Evolutionary conservation across 2,329 filamentous ascomycete species (phyloP).

Genomic region (Penicillium palitans): DNA sequence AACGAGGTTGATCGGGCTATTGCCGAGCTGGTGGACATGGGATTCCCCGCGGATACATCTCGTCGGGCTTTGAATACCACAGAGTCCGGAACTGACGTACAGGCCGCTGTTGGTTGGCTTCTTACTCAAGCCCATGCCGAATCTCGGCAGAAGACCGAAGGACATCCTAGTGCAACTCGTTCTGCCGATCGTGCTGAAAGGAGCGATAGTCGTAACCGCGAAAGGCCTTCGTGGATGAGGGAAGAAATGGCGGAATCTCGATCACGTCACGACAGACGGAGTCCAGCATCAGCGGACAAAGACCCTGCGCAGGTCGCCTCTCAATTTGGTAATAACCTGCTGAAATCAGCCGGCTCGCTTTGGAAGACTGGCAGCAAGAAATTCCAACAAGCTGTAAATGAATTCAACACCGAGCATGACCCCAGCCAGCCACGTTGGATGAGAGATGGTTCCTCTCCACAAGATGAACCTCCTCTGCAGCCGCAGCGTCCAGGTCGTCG

Average conservation of each 20-base stretch:
- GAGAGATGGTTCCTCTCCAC: constrained; percentile 62
- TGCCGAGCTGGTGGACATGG: constrained; percentile 90
- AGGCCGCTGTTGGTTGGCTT: constrained; percentile 84
- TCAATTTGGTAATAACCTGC: constrained; percentile 76
- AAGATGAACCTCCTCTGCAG: constrained; percentile 23
- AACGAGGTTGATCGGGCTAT: constrained; percentile 73
- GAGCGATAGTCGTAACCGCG: constrained; percentile 32
- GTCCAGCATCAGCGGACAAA: constrained; percentile 57
- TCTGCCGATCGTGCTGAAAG: constrained; percentile 23
- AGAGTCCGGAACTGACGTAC: constrained; percentile 75
- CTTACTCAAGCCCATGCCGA: constrained; percentile 88
- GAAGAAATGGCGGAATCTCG: constrained; percentile 43
- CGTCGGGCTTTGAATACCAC: constrained; percentile 76
- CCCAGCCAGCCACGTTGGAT: constrained; percentile 92
- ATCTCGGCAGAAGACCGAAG: constrained; percentile 67
- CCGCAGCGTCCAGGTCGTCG: constrained; percentile 20
- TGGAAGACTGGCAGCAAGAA: constrained; percentile 96
- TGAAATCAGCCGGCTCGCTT: constrained; percentile 91
- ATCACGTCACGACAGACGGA: constrained; percentile 32
- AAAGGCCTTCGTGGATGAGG: constrained; percentile 63
- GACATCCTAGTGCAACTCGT: constrained; percentile 22
- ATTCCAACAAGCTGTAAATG: constrained; percentile 85
- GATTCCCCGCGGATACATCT: constrained; percentile 84
- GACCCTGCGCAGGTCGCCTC: constrained; percentile 81
- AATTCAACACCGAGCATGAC: constrained; percentile 74